phyloP scores from a whole-genome alignment of 371 early-diverging fungal species.

The Mucor sp. region DNA sequence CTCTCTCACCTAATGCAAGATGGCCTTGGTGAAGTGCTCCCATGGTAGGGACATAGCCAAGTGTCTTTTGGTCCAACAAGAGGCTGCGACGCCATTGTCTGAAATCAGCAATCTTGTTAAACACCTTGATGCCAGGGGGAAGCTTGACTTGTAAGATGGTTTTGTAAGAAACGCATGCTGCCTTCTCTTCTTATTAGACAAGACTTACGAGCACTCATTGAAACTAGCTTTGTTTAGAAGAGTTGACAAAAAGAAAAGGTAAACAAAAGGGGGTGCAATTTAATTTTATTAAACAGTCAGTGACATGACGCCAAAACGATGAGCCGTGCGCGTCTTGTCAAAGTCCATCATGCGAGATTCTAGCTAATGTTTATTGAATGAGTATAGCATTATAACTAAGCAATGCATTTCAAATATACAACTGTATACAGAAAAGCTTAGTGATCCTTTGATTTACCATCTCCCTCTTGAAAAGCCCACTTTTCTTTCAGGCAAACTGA shows the following conservation, averaged over 20 bases:
- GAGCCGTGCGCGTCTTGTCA: no score
- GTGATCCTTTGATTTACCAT: no score
- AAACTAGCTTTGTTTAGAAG: not conserved
- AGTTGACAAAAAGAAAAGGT: not conserved
- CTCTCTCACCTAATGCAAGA: constrained; percentile 62
- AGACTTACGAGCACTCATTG: constrained; percentile 12
- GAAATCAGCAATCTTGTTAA: constrained; percentile 64
- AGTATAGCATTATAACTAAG: no score
- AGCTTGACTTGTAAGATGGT: constrained; percentile 22
- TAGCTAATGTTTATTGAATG: no score
- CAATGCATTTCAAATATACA: no score
- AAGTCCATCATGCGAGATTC: no score
- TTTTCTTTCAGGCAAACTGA: no score
- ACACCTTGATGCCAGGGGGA: constrained; percentile 58
- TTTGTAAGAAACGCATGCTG: not conserved
- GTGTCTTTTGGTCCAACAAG: constrained; percentile 46
- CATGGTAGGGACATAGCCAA: constrained; percentile 88
- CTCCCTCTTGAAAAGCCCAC: no score
- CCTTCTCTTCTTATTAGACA: not conserved
- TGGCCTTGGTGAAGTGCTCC: constrained; percentile 94
- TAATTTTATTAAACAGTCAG: no score
- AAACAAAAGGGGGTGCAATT: no score
- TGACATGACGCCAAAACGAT: no score
- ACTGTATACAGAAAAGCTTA: no score
- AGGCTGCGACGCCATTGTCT: constrained; percentile 66